phyloP scores from a whole-genome alignment of 1,284 basidiomycete species.

The Rhodotorula sp. region DNA sequence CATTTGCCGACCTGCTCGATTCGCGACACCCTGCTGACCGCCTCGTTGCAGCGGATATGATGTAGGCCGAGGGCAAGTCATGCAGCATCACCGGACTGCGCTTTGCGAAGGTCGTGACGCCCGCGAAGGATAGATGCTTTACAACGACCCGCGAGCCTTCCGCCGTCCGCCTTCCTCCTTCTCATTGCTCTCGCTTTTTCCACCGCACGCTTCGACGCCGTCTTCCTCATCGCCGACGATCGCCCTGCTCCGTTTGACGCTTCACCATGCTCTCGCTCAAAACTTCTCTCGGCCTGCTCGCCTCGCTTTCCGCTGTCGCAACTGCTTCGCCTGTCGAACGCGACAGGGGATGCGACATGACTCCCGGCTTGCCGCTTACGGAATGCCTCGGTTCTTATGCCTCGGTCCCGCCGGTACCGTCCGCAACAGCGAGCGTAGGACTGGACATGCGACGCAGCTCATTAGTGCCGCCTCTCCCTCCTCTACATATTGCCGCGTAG shows the following conservation, averaged over 20 bases:
- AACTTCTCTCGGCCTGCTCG: background rate
- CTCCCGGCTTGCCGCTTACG: constrained; percentile 17
- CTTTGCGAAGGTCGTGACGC: no score
- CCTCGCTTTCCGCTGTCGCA: background rate
- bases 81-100: no score
- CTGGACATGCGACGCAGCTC: constrained; percentile 5
- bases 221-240: background rate
- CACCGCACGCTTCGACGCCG: no score
- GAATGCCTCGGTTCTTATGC: constrained; percentile 31
- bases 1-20: no score
- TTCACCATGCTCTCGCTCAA: background rate
- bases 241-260: no score
- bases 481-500: background rate
- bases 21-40: no score
- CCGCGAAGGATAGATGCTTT: no score
- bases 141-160: no score
- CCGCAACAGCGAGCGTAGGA: background rate
- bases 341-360: constrained; percentile 32
- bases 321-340: background rate
- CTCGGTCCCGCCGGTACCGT: constrained; percentile 15
- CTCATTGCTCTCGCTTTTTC: no score
- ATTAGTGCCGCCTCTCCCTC: constrained; percentile 19
- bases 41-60: no score
- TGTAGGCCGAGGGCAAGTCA: no score
- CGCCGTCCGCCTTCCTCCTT: no score